A percentile compares a stretch with the other conserved stretches of the same genome.
These are phyloP conservation scores for Albizia julibrissin DNA, from an alignment of 306 rosid genomes.

Conservation along the genomic window DNA sequence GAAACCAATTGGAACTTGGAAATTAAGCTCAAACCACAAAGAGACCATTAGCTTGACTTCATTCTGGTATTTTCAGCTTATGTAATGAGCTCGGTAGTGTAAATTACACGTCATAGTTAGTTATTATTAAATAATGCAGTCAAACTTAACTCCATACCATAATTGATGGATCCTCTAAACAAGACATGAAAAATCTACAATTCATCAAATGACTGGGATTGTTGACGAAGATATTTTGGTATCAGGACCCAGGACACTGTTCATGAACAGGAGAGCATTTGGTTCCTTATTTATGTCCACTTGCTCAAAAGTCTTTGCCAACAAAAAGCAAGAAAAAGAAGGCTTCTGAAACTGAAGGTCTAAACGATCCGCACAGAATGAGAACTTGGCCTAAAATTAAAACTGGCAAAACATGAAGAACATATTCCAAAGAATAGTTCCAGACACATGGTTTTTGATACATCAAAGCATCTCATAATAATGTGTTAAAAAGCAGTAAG, in stretches of 20 bases:
- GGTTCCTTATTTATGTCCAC: not conserved
- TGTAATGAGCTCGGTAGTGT: not conserved
- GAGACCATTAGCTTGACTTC: conserved; percentile 33
- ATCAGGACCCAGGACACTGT: not conserved
- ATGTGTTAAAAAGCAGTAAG: conserved; percentile 1
- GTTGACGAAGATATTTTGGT: not conserved
- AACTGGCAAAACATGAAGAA: conserved; percentile 27
- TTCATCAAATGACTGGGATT: not conserved
- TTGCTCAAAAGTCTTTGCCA: not conserved
- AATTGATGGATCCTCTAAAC: not conserved
- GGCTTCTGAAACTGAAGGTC: not conserved
- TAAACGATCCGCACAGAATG: not conserved
- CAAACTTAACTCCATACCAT: not conserved
- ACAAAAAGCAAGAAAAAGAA: not conserved
- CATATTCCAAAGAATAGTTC: conserved; percentile 41
- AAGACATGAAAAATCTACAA: not conserved
- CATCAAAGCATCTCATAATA: conserved; percentile 28
- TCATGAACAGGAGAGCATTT: not conserved
- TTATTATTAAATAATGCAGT: not conserved
- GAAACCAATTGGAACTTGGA: conserved; percentile 36
- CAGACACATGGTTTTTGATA: conserved; percentile 4
- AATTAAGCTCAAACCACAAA: conserved; percentile 29
- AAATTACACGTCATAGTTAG: too few species aligned
- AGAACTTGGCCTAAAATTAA: conserved; percentile 23
- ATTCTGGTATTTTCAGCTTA: conserved; percentile 31